These are phyloP conservation scores for Thelonectria olida DNA, from an alignment of 2,329 filamentous ascomycete genomes.

Conservation along the genomic window DNA sequence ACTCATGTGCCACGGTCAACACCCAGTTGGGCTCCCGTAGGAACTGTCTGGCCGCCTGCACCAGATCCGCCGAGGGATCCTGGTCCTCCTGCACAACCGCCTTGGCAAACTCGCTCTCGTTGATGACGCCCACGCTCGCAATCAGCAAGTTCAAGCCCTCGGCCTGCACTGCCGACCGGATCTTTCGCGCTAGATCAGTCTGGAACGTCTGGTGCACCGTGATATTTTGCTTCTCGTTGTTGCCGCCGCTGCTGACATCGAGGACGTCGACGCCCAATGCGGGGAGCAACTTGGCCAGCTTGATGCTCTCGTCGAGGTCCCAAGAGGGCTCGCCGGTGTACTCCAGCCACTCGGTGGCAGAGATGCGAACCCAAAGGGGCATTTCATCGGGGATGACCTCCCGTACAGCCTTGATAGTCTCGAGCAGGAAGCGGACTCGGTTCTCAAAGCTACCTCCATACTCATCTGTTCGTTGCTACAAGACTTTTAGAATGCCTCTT, in stretches of 20 bases:
- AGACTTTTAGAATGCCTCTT: background rate
- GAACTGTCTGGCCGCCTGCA: slow-evolving; percentile 79
- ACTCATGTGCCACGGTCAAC: slow-evolving; percentile 75
- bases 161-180: slow-evolving; percentile 71
- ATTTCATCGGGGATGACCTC: slow-evolving; percentile 61
- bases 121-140: slow-evolving; percentile 79
- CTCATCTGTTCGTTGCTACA: slow-evolving; percentile 65
- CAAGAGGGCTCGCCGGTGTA: slow-evolving; percentile 60
- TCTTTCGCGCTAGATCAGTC: slow-evolving; percentile 73
- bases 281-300: slow-evolving; percentile 65
- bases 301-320: slow-evolving; percentile 68
- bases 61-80: slow-evolving; percentile 70
- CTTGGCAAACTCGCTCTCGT: slow-evolving; percentile 73
- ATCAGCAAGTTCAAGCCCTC: slow-evolving; percentile 67
- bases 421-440: slow-evolving; percentile 67
- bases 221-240: slow-evolving; percentile 70
- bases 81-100: slow-evolving; percentile 59
- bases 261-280: slow-evolving; percentile 81
- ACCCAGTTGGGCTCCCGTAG: slow-evolving; percentile 84
- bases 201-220: slow-evolving; percentile 75
- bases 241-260: slow-evolving; percentile 83
- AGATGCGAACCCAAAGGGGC: slow-evolving; percentile 68
- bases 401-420: slow-evolving; percentile 62
- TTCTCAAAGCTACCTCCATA: slow-evolving; percentile 75
- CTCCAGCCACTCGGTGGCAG: slow-evolving; percentile 72